Percentiles rank a stretch among this genome's conserved stretches.
Conservation (phyloP, 768 basidiomycete species). For the Serendipita sp. region DNA sequence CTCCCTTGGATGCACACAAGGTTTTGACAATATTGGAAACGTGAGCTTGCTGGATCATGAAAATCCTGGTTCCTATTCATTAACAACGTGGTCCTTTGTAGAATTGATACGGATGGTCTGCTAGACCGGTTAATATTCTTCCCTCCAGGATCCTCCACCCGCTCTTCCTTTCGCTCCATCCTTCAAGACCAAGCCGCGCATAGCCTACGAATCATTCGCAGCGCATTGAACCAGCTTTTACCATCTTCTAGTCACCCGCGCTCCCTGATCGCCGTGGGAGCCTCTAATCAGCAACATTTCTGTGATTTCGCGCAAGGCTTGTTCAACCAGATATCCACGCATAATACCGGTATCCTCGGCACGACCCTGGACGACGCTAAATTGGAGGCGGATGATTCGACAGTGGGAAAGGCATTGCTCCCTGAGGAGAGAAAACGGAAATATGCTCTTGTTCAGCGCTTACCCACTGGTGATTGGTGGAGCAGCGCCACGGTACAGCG, state of each 20-base stretch:
- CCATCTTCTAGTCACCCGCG: constrained; percentile 56
- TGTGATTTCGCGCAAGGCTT: constrained; percentile 58
- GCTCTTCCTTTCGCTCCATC: constrained; percentile 39
- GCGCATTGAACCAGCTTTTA: constrained; percentile 50
- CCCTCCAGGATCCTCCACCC: constrained; percentile 28
- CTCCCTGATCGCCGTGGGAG: constrained; percentile 44
- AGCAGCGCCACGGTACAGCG: constrained; percentile 43
- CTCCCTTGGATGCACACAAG: constrained; percentile 30
- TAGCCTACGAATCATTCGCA: constrained; percentile 39
- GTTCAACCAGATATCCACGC: constrained; percentile 50
- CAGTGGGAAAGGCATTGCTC: neutral
- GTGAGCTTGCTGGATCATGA: constrained; percentile 21
- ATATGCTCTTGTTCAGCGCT: constrained; percentile 66
- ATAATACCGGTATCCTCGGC: constrained; percentile 25
- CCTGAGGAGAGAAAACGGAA: constrained; percentile 24
- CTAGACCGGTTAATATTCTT: constrained; percentile 59
- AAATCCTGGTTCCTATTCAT: constrained; percentile 6
- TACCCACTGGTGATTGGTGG: constrained; percentile 69
- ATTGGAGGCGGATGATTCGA: constrained; percentile 19
- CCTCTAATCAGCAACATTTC: constrained; percentile 56
- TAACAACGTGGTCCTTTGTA: constrained; percentile 17
- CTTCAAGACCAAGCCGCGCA: constrained; percentile 38
- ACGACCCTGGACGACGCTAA: constrained; percentile 17
- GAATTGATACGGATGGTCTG: constrained; percentile 57
- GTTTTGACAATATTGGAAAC: constrained; percentile 46